Base-by-base conservation (phyloP, 1,139 yeast species). In the Zygosaccharomyces pseudobailii region DNA sequence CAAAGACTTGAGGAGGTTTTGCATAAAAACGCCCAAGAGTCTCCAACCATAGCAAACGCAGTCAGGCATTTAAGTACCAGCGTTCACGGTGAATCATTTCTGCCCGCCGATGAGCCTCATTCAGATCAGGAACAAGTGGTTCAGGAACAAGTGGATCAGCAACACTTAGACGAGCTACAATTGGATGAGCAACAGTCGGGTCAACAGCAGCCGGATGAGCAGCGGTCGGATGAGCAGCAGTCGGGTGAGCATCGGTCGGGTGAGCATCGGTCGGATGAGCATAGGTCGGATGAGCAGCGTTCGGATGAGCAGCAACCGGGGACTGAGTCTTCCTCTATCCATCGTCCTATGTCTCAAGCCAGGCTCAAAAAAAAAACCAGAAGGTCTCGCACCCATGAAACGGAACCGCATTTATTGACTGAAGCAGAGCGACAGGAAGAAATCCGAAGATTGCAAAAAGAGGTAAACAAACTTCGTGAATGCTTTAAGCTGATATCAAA, bases 381-480 rank as follows among this genome's bases (percentile, higher is more conserved):
- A 32, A 51, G 47, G 34, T 42, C 49, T 8, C 56, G 51, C 23
- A 43, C 53, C 4, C 50, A 54, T 23, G 53, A 53, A 32, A 34
- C 56, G n/a, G 66, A 59, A 38, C 67, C 66, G 2, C 64, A 62
- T 43, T 52, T 61, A 20, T 50, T 64, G 20, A 58, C 61, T 3
- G 69, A 67, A 41, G 48, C 53, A 2, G 71, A 70, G 46, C 55
- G 74, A 31, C 55, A 56, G 9, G 52, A 56, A 32, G 70, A 68
- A 42, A 55, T 65, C 31, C 55, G 52, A 7, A 59, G 56, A 36
- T 44, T 69, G 4, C 57, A 59, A 32, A 58, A 53, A 28, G 74
- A 70, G 49, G 45, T 70, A n/a, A 60, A 52, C 0, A 70, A 68
- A 47, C 47, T 70, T 28, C 62, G 65, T 17, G 72, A 69, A 35